Percentiles rank a stretch among this genome's conserved stretches.
Conservation (phyloP, 345 rosid species). For the Barbarea vulgaris region DNA sequence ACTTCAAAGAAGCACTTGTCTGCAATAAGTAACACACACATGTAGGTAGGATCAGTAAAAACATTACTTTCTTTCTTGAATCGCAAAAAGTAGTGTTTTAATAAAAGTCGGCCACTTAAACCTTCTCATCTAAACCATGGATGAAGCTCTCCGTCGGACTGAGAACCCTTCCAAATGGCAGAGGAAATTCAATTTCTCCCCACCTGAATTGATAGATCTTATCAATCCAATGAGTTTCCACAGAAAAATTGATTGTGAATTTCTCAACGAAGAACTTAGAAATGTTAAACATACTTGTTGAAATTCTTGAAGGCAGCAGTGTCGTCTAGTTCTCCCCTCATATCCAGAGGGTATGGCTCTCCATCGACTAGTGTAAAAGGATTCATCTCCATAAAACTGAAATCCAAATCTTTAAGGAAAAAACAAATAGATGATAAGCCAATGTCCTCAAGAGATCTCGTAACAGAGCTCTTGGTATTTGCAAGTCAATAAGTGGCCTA, state of each 20-base stretch:
- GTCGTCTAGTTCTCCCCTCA: conserved; percentile 98
- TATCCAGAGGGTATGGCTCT: conserved; percentile 92
- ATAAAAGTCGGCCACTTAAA: conserved; percentile 24
- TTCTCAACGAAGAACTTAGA: not conserved
- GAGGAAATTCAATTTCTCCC: conserved; percentile 85
- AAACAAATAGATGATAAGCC: conserved; percentile 5
- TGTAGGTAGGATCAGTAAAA: not conserved
- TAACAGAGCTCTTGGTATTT: conserved; percentile 9
- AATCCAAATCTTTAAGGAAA: conserved; percentile 71
- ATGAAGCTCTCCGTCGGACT: conserved; percentile 80
- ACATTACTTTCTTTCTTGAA: not conserved
- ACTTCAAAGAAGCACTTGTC: conserved; percentile 97
- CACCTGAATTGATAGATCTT: conserved; percentile 54
- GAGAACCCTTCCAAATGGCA: conserved; percentile 95
- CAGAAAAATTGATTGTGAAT: not conserved
- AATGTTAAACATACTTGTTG: conserved; percentile 57
- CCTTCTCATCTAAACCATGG: conserved; percentile 95
- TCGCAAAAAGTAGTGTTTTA: not conserved
- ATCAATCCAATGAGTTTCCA: conserved; percentile 10
- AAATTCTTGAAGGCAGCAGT: conserved; percentile 98
- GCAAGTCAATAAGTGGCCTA: conserved; percentile 6
- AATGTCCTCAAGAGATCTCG: not conserved
- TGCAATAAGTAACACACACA: conserved; percentile 38
- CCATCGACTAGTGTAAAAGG: conserved; percentile 89
- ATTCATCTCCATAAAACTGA: conserved; percentile 91